Percentiles rank a stretch among this genome's conserved stretches.
These are phyloP conservation scores for Bocquillonia castaneifolia DNA, from an alignment of 441 rosid genomes.

Conservation along the genomic window DNA sequence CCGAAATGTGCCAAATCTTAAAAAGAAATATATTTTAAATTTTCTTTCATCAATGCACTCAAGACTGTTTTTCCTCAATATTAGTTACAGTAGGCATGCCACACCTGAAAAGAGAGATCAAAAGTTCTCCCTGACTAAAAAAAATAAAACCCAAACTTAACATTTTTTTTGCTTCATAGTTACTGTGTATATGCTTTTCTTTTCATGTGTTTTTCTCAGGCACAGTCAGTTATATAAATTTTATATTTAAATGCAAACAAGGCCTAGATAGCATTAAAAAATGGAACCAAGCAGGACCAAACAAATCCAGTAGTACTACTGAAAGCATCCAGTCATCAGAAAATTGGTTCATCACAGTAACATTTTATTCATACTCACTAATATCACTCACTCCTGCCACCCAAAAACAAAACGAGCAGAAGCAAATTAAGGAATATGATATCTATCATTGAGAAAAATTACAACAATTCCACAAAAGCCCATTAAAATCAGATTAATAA, in stretches of 20 bases:
- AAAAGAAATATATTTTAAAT: too few species aligned
- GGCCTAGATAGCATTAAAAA: neutral
- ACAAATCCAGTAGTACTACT: neutral
- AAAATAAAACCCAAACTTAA: too few species aligned
- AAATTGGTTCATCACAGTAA: neutral
- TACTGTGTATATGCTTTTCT: too few species aligned
- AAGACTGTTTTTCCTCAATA: too few species aligned
- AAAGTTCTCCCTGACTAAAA: too few species aligned
- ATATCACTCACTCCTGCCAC: neutral
- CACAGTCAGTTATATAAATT: neutral
- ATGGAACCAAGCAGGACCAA: neutral
- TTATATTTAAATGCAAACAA: slow-evolving; percentile 1
- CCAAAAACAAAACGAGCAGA: neutral
- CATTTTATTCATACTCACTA: neutral
- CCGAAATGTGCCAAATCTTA: too few species aligned
- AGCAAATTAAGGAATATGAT: neutral
- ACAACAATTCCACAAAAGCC: neutral
- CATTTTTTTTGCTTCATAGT: too few species aligned
- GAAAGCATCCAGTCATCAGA: neutral
- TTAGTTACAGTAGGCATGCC: too few species aligned
- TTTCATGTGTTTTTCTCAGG: neutral
- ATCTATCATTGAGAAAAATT: neutral
- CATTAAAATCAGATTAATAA: neutral
- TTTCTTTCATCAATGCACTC: too few species aligned
- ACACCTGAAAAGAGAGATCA: too few species aligned